Evolutionary conservation across 2,329 filamentous ascomycete species (phyloP).

Genomic region (Apiospora rasikravindrae): DNA sequence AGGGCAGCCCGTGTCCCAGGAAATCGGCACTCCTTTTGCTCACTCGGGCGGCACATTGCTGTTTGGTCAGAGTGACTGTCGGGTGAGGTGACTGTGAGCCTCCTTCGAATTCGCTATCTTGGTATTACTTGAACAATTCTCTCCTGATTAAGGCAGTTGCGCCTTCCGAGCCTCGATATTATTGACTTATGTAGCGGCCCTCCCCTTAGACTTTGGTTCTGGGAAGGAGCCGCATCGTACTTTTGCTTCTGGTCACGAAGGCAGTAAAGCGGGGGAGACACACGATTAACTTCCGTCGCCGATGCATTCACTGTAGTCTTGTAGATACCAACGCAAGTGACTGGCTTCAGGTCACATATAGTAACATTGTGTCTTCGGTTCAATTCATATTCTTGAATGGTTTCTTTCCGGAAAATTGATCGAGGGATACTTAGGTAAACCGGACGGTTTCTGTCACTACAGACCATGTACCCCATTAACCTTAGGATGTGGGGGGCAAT

Average conservation of each 20-base stretch:
- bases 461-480: too few relatives aligned
- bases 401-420: too few relatives aligned
- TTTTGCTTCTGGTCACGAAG: too few relatives aligned
- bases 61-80: neutral
- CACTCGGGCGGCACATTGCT: neutral
- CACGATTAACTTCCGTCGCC: neutral
- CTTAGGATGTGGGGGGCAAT: too few relatives aligned
- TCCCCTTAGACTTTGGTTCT: neutral
- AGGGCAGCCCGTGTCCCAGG: neutral
- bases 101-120: neutral
- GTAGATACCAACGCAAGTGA: too few relatives aligned
- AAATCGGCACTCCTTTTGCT: neutral
- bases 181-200: neutral
- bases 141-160: neutral
- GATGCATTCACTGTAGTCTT: neutral
- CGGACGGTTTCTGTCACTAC: too few relatives aligned
- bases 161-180: neutral
- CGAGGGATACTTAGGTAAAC: too few relatives aligned
- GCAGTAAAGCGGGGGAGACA: neutral
- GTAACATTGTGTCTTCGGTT: too few relatives aligned
- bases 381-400: too few relatives aligned
- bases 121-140: neutral
- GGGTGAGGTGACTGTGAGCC: slow-evolving; percentile 5
- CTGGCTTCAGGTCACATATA: too few relatives aligned
- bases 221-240: neutral